Conservation (phyloP, 495 filamentous ascomycete species). For the Daldinia caldariorum region DNA sequence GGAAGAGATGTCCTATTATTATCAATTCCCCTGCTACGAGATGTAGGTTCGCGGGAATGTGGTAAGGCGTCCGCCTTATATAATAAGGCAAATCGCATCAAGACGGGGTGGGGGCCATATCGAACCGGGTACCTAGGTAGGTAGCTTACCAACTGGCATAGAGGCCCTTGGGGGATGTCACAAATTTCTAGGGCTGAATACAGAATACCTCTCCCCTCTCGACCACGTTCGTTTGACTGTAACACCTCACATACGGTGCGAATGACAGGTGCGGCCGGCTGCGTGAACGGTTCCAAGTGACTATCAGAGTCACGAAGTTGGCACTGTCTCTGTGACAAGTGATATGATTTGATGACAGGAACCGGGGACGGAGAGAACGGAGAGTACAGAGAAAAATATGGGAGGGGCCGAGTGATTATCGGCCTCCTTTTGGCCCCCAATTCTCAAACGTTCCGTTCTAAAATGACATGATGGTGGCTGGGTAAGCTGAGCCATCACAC, state of each 20-base stretch:
- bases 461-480: slow-evolving; percentile 18
- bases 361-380: slow-evolving; percentile 8
- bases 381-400: background rate
- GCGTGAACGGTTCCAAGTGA: slow-evolving; percentile 36
- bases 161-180: slow-evolving; percentile 32
- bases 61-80: slow-evolving; percentile 10
- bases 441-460: background rate
- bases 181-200: slow-evolving; percentile 41
- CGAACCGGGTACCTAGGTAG: background rate
- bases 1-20: slow-evolving; percentile 25
- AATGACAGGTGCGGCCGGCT: slow-evolving; percentile 24
- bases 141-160: slow-evolving; percentile 12
- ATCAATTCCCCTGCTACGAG: slow-evolving; percentile 20
- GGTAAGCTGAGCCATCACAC: slow-evolving; percentile 36
- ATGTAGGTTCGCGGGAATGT: slow-evolving; percentile 4
- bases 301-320: slow-evolving; percentile 3
- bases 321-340: slow-evolving; percentile 41
- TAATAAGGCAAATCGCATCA: slow-evolving; percentile 13
- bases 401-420: background rate
- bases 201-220: slow-evolving; percentile 9
- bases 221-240: background rate
- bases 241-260: slow-evolving; percentile 29
- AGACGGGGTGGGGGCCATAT: slow-evolving; percentile 15
- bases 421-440: slow-evolving; percentile 26
- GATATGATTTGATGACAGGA: slow-evolving; percentile 37